Evolutionary conservation across 2,329 filamentous ascomycete genomes (phyloP).

Genomic region (Cladosporium sp.): DNA sequence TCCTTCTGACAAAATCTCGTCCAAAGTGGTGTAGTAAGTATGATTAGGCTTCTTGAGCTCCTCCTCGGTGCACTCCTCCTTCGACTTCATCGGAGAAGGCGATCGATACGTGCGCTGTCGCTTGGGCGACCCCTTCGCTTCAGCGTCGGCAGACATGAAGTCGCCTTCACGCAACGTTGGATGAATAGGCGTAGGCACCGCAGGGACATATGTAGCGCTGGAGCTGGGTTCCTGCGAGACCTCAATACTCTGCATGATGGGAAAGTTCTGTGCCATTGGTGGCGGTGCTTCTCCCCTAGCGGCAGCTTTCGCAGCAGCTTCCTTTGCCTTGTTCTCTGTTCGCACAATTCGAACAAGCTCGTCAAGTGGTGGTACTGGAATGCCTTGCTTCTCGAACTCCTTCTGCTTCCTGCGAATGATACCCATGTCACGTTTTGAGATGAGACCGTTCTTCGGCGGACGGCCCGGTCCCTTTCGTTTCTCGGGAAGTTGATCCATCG

Average conservation of each 20-base stretch:
- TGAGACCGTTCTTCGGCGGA: slow-evolving; percentile 76
- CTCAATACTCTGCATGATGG: slow-evolving; percentile 26
- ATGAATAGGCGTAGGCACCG: slow-evolving; percentile 6
- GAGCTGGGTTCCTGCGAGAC: background rate
- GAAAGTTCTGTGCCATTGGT: slow-evolving; percentile 27
- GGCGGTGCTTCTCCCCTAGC: slow-evolving; percentile 21
- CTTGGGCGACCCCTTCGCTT: slow-evolving; percentile 22
- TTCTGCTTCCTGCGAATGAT: slow-evolving; percentile 32
- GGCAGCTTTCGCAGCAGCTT: slow-evolving; percentile 23
- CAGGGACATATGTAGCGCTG: slow-evolving; percentile 4
- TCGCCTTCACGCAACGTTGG: slow-evolving; percentile 6
- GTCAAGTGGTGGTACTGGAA: slow-evolving; percentile 25
- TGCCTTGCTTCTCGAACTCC: slow-evolving; percentile 32
- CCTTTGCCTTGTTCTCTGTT: slow-evolving; percentile 35
- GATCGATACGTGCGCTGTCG: slow-evolving; percentile 52
- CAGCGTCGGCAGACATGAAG: slow-evolving; percentile 1
- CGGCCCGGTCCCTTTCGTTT: slow-evolving; percentile 74
- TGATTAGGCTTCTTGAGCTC: slow-evolving; percentile 65
- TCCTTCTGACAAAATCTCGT: slow-evolving; percentile 57
- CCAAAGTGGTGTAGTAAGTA: slow-evolving; percentile 62
- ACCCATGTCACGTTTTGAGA: slow-evolving; percentile 67
- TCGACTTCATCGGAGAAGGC: slow-evolving; percentile 59
- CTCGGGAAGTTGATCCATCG: slow-evolving; percentile 42
- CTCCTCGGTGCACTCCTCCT: slow-evolving; percentile 66
- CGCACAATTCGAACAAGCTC: slow-evolving; percentile 31